phyloP scores from a whole-genome alignment of 2,329 filamentous ascomycete species.

The Botrytis fragariae region DNA sequence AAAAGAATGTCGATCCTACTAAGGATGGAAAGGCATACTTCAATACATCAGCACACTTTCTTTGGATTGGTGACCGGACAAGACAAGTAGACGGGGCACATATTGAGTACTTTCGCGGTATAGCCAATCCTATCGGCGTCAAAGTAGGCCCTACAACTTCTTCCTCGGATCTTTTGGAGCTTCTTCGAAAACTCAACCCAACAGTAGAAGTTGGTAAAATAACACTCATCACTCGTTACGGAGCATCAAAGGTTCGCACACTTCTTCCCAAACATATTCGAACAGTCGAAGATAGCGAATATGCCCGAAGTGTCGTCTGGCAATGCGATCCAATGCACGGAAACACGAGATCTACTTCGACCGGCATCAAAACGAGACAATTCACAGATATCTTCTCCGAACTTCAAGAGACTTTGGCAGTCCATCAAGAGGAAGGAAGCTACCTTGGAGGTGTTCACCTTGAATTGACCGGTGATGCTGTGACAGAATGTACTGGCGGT shows the following conservation, averaged over 20 bases:
- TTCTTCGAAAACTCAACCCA: conserved; percentile 87
- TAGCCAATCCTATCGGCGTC: conserved; percentile 93
- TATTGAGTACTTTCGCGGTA: conserved; percentile 95
- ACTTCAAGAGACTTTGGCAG: conserved; percentile 75
- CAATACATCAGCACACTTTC: conserved; percentile 92
- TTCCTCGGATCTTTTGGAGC: conserved; percentile 67
- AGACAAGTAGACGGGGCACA: conserved; percentile 90
- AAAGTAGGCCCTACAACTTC: conserved; percentile 91
- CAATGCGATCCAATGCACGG: conserved; percentile 99
- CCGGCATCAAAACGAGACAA: conserved; percentile 85
- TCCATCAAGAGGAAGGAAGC: conserved; percentile 79
- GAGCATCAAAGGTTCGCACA: conserved; percentile 69
- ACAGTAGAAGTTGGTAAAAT: conserved; percentile 81
- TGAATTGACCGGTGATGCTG: conserved; percentile 91
- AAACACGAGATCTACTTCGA: conserved; percentile 65
- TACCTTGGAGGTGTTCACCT: conserved; percentile 93
- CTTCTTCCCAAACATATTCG: conserved; percentile 84
- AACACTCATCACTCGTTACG: conserved; percentile 94
- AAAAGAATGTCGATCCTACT: conserved; percentile 11
- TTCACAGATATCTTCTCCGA: conserved; percentile 90
- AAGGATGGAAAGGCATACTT: conserved; percentile 63
- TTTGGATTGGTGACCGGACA: conserved; percentile 98
- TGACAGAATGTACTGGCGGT: conserved; percentile 93
- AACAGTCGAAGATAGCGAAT: conserved; percentile 78
- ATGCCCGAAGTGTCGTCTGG: conserved; percentile 72